phyloP scores from a whole-genome alignment of 345 rosid species.

The Sapria himalayana region DNA sequence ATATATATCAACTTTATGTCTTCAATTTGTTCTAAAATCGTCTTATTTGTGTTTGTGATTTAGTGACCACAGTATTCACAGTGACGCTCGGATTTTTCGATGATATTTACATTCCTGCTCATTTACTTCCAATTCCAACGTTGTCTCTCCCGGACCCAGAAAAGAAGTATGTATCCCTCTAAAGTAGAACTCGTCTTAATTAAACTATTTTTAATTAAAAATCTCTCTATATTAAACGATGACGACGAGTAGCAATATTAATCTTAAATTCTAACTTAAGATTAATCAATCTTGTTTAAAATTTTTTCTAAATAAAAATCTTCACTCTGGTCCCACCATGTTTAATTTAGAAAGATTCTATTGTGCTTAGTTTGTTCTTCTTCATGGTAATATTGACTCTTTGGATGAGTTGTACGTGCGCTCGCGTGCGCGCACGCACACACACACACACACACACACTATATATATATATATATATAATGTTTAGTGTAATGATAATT shows the following conservation, averaged over 20 bases:
- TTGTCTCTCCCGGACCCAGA: slow-evolving; percentile 28
- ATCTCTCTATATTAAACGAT: neutral
- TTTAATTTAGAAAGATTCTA: too few relatives aligned
- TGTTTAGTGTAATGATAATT: too few relatives aligned
- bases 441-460: too few relatives aligned
- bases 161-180: slow-evolving; percentile 19
- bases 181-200: slow-evolving; percentile 1
- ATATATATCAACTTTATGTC: neutral
- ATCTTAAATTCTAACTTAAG: too few relatives aligned
- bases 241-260: neutral
- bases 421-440: too few relatives aligned
- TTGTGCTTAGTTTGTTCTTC: too few relatives aligned
- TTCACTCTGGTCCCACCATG: too few relatives aligned
- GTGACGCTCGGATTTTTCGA: slow-evolving; percentile 90
- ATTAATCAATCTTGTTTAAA: too few relatives aligned
- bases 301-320: too few relatives aligned
- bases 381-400: too few relatives aligned
- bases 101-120: slow-evolving; percentile 43
- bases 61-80: slow-evolving; percentile 13
- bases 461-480: too few relatives aligned
- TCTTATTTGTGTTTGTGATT: neutral
- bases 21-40: neutral
- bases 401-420: too few relatives aligned
- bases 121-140: slow-evolving; percentile 34
- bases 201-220: neutral